Evolutionary conservation across 2,329 filamentous ascomycete genomes (phyloP).

Genomic region (Fonsecaea pedrosoi): DNA sequence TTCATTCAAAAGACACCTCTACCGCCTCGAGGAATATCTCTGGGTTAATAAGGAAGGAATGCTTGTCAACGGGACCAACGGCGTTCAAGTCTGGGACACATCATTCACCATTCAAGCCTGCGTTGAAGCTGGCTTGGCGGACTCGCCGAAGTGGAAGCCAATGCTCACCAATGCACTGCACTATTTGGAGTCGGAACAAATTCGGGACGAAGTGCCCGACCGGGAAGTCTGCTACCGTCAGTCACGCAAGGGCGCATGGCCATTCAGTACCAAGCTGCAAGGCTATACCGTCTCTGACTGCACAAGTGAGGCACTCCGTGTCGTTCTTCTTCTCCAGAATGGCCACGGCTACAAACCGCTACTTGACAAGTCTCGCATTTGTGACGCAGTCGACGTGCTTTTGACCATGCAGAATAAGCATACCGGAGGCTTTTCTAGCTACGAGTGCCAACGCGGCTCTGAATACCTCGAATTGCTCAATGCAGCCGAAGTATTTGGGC

Average conservation of each 20-base stretch:
- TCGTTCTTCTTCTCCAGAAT: slow-evolving; percentile 82
- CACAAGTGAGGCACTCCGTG: slow-evolving; percentile 87
- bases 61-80: slow-evolving; percentile 94
- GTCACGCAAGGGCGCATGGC: slow-evolving; percentile 90
- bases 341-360: slow-evolving; percentile 75
- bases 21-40: slow-evolving; percentile 82
- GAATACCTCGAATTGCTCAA: slow-evolving; percentile 84
- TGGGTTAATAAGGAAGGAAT: slow-evolving; percentile 94
- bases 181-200: slow-evolving; percentile 90
- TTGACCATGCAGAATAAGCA: slow-evolving; percentile 84
- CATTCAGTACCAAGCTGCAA: slow-evolving; percentile 89
- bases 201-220: slow-evolving; percentile 79
- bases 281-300: slow-evolving; percentile 97
- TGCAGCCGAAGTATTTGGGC: slow-evolving; percentile 92
- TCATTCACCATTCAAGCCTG: slow-evolving; percentile 85
- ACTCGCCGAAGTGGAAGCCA: slow-evolving; percentile 75
- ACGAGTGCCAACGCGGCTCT: slow-evolving; percentile 82
- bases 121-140: slow-evolving; percentile 77
- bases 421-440: slow-evolving; percentile 86
- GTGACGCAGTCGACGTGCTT: slow-evolving; percentile 87
- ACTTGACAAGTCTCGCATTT: slow-evolving; percentile 77
- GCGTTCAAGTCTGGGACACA: slow-evolving; percentile 98
- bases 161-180: slow-evolving; percentile 83
- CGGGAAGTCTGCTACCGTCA: slow-evolving; percentile 86
- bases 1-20: slow-evolving; percentile 76